Conservation (phyloP, 371 early-diverging fungal genomes). For the Smittium mucronatum region DNA sequence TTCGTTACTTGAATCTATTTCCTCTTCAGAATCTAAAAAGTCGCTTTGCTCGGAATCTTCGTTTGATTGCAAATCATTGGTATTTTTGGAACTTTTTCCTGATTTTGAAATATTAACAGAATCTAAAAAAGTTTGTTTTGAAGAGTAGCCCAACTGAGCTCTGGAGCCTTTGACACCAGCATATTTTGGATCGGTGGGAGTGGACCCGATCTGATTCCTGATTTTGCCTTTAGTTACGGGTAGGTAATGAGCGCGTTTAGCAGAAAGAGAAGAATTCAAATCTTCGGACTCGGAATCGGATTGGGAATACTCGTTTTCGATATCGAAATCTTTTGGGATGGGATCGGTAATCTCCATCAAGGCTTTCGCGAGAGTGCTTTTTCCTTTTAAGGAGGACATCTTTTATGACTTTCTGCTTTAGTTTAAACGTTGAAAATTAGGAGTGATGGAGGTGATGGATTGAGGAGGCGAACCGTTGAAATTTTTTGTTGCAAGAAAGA, state of each 20-base stretch:
- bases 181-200: slow-evolving; percentile 65
- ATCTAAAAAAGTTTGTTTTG: slow-evolving; percentile 29
- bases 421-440: too few species aligned
- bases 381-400: too few species aligned
- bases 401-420: too few species aligned
- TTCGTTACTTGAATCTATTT: slow-evolving; percentile 16
- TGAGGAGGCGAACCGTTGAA: too few species aligned
- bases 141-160: slow-evolving; percentile 28
- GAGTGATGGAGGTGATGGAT: too few species aligned
- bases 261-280: slow-evolving; percentile 21
- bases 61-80: slow-evolving; percentile 28
- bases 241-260: slow-evolving; percentile 52
- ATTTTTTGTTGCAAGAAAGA: too few species aligned
- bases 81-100: slow-evolving; percentile 8
- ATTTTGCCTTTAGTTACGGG: slow-evolving; percentile 56
- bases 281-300: neutral
- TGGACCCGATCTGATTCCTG: slow-evolving; percentile 43
- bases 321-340: neutral
- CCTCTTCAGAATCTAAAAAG: slow-evolving; percentile 18
- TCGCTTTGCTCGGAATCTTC: slow-evolving; percentile 25
- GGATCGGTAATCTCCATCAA: neutral
- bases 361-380: neutral
- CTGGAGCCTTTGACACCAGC: slow-evolving; percentile 49
- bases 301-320: neutral
- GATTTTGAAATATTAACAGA: slow-evolving; percentile 25